Percentiles rank a stretch among this genome's conserved stretches.
phyloP scores from a whole-genome alignment of 2,329 filamentous ascomycete species.

The Ophiostoma angusticollis region DNA sequence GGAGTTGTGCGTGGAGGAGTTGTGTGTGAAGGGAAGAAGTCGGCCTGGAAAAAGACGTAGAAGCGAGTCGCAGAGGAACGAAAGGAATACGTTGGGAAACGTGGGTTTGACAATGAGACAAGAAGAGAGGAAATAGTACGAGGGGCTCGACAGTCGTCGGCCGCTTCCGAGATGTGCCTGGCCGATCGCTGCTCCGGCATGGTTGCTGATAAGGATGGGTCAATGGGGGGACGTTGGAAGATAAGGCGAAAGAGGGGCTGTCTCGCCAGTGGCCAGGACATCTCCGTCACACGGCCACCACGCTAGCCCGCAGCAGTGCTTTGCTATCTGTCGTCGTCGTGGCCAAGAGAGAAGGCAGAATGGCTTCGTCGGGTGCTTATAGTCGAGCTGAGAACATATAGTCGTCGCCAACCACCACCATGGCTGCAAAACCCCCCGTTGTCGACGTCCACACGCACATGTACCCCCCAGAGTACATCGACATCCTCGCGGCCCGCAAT shows the following conservation, averaged over 20 bases:
- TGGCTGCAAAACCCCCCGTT: slow-evolving; percentile 20
- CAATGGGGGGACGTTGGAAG: too few species aligned
- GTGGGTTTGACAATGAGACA: not conserved
- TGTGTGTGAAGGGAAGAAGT: not conserved
- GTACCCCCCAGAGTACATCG: slow-evolving; percentile 52
- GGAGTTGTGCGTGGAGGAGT: not conserved
- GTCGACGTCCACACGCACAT: slow-evolving; percentile 60
- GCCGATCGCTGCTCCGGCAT: too few species aligned
- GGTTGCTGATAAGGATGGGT: too few species aligned
- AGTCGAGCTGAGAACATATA: too few species aligned
- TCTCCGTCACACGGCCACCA: too few species aligned
- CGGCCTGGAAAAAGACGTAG: not conserved
- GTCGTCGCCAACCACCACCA: not conserved
- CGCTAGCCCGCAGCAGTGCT: too few species aligned
- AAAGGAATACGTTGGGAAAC: not conserved
- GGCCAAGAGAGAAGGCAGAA: too few species aligned
- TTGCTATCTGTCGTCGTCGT: too few species aligned
- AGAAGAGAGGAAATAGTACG: not conserved
- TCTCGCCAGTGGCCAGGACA: too few species aligned
- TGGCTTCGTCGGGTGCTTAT: too few species aligned
- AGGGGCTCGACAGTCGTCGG: not conserved
- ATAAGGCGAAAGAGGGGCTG: too few species aligned
- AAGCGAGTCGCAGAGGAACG: not conserved
- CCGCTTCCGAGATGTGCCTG: slow-evolving; percentile 4
- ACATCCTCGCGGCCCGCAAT: slow-evolving; percentile 44